Conservation (phyloP, 768 basidiomycete genomes). For the Lentinula boryana region DNA sequence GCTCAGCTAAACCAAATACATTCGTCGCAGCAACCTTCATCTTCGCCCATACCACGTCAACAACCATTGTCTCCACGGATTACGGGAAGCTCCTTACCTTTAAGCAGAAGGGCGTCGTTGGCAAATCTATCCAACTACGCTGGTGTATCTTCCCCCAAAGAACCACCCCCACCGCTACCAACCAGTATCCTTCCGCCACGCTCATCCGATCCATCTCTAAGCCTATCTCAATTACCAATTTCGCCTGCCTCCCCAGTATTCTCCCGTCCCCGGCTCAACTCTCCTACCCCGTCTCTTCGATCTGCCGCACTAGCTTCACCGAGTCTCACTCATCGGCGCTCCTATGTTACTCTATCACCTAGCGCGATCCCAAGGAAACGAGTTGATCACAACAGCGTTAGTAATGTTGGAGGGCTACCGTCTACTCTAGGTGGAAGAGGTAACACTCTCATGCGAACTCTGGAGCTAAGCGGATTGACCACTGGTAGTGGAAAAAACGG, state of each 20-base stretch:
- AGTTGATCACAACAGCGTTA: conserved; percentile 26
- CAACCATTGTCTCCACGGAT: conserved; percentile 4
- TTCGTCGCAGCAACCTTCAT: conserved; percentile 7
- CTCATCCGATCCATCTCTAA: neutral
- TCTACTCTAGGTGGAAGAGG: conserved; percentile 9
- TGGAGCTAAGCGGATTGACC: conserved; percentile 14
- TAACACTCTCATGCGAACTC: conserved; percentile 15
- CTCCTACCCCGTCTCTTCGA: neutral
- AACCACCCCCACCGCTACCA: neutral
- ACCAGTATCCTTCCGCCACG: neutral
- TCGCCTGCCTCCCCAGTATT: neutral
- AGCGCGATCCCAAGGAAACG: conserved; percentile 21
- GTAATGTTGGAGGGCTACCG: conserved; percentile 11
- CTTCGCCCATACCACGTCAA: conserved; percentile 3
- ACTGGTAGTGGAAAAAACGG: conserved; percentile 7
- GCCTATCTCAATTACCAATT: neutral
- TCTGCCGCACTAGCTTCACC: conserved; percentile 8
- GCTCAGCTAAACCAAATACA: conserved; percentile 16
- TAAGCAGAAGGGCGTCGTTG: neutral
- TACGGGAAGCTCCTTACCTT: conserved; percentile 6
- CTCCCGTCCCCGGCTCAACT: neutral
- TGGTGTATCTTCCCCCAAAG: neutral
- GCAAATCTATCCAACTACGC: conserved; percentile 4
- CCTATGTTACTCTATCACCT: conserved; percentile 20
- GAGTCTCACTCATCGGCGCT: conserved; percentile 18